A percentile compares a stretch with the other conserved stretches of the same genome.
Evolutionary conservation across 257 asterid species (phyloP).

Genomic region (Nicotiana knightiana): DNA sequence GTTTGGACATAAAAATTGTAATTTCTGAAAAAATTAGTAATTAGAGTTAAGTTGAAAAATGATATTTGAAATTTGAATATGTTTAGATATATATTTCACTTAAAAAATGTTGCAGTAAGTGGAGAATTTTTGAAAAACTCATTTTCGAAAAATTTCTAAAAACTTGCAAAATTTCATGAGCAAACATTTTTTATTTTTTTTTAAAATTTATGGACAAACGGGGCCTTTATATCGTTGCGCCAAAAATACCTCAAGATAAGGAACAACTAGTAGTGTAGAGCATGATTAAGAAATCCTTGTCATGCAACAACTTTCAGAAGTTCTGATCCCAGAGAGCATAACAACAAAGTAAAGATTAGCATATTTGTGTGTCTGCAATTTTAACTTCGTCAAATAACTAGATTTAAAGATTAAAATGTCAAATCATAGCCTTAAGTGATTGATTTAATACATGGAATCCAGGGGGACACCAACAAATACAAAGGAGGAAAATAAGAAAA

Average conservation of each 20-base stretch:
- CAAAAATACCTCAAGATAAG: not conserved
- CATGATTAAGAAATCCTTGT: conserved; percentile 4
- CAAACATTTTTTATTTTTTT: no score
- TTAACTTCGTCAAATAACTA: not conserved
- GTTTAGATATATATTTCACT: no score
- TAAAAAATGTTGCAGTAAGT: no score
- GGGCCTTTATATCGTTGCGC: not conserved
- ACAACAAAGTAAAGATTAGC: conserved; percentile 2
- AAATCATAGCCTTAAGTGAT: conserved; percentile 1
- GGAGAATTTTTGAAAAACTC: no score
- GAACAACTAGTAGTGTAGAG: not conserved
- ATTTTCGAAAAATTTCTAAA: no score
- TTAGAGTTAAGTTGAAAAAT: no score
- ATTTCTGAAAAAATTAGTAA: no score
- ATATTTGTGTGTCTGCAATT: not conserved
- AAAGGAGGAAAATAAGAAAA: not conserved
- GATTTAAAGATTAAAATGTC: not conserved
- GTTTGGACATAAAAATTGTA: no score
- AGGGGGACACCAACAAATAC: not conserved
- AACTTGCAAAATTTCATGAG: no score
- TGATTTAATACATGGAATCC: conserved; percentile 2
- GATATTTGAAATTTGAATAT: no score
- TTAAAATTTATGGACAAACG: no score
- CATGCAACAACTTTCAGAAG: not conserved
- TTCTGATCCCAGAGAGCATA: not conserved